Base-by-base conservation (phyloP, 1,139 yeast genomes). In the Debaryomyces robertsiae region DNA sequence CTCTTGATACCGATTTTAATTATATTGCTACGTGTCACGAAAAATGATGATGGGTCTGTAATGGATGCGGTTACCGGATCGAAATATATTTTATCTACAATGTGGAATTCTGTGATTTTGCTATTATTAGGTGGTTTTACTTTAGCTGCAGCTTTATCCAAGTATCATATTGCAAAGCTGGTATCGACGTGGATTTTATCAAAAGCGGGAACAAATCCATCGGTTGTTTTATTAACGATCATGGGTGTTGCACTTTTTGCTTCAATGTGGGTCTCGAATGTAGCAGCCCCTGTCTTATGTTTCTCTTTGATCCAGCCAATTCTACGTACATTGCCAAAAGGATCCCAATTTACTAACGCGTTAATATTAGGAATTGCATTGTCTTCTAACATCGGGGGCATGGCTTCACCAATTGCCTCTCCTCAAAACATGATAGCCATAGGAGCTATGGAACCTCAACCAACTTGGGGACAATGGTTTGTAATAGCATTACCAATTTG, bases 401-500 rank as follows among this genome's bases (percentile, higher is more conserved):
- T 84, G 87, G 80, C 89, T 0, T 81, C 87, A n/a, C 91, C 91
- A 11, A 84, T 84, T 46, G 82, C 90, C 0, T 82, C 88, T 4
- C 91, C 91, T 1, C 91, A 84, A 57, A 84, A 84, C 50, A 82
- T 84, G 65, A 80, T 84, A 45, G 87, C 89, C 2, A 81, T 83
- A 67, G 81, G 82, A 37, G 77, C 82, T 35, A 71, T 84, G 73
- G 72, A 73, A 9, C 82, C 84, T 0, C 81, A 75, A 46, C 86
- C 85, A 17, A 78, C 84, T 3, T 84, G 91, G 91, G 88, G 88
- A 37, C 82, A 82, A 56, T 84, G 88, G 83, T 81, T 84, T 54
- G 83, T 79, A 10, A 75, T 83, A 42, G 79, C 89, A 0, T 58
- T 82, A 37, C 91, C 91, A 1, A 77, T 81, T 9, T 81, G 85